These are phyloP conservation scores for Citrus unshiu DNA, from an alignment of 345 rosid species.

Conservation along the genomic window DNA sequence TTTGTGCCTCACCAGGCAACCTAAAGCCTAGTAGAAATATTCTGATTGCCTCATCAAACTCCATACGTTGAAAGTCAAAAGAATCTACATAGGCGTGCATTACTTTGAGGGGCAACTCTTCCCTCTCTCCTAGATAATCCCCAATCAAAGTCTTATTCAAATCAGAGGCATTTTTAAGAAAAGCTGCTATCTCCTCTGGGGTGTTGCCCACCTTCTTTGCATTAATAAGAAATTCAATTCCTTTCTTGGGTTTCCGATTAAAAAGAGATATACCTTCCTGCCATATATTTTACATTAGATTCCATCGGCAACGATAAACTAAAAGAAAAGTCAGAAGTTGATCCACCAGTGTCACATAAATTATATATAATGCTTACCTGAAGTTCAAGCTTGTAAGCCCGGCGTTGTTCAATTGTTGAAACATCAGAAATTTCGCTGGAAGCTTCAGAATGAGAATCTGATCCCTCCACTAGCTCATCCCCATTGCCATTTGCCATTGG, in stretches of 20 bases:
- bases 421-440: slow-evolving; percentile 84
- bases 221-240: slow-evolving; percentile 91
- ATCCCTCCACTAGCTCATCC: slow-evolving; percentile 75
- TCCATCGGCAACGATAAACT: slow-evolving; percentile 15
- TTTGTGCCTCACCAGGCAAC: slow-evolving; percentile 99
- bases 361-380: slow-evolving; percentile 46
- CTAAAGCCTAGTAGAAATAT: slow-evolving; percentile 84
- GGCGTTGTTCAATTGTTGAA: slow-evolving; percentile 88
- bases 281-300: slow-evolving; percentile 51
- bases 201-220: slow-evolving; percentile 92
- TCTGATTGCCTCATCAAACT: slow-evolving; percentile 96
- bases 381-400: slow-evolving; percentile 99
- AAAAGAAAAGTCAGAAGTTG: slow-evolving; percentile 4
- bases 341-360: slow-evolving; percentile 3
- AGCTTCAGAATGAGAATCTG: slow-evolving; percentile 86
- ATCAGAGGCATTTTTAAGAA: slow-evolving; percentile 86
- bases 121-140: slow-evolving; percentile 99
- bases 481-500: slow-evolving; percentile 77
- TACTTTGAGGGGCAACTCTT: slow-evolving; percentile 87
- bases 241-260: slow-evolving; percentile 94
- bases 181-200: slow-evolving; percentile 93
- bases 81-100: slow-evolving; percentile 99
- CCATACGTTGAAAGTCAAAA: slow-evolving; percentile 82
- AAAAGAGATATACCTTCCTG: slow-evolving; percentile 99
- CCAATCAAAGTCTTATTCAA: slow-evolving; percentile 87